phyloP scores from a whole-genome alignment of 2,329 filamentous ascomycete genomes.

The Ascosphaera acerosa region DNA sequence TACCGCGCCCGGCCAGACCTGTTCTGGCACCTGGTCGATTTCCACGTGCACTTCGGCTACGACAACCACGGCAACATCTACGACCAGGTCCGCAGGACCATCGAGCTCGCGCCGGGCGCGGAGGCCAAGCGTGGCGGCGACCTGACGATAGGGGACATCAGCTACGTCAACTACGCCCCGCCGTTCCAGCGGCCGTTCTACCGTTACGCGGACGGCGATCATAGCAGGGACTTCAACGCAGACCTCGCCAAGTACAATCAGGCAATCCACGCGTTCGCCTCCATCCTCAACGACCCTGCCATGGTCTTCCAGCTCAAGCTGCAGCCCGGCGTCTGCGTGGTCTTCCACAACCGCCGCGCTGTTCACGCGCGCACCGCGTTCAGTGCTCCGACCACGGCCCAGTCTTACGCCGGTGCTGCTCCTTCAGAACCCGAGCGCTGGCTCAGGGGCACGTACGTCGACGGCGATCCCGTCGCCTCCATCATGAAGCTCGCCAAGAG shows the following conservation, averaged over 20 bases:
- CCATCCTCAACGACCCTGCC: constrained; percentile 28
- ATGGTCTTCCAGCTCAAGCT: constrained; percentile 47
- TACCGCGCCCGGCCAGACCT: constrained; percentile 1
- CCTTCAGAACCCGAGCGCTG: constrained; percentile 58
- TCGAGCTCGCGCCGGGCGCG: constrained; percentile 17
- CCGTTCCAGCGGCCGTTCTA: constrained; percentile 44
- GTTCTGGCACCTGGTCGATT: constrained; percentile 17
- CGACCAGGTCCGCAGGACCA: constrained; percentile 29
- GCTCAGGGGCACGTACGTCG: constrained; percentile 68
- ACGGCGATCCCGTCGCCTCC: constrained; percentile 34
- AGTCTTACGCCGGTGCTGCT: constrained; percentile 22
- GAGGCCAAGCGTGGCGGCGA: constrained; percentile 2
- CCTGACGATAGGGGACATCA: constrained; percentile 8
- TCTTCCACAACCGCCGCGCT: constrained; percentile 80
- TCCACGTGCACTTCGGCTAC: constrained; percentile 39
- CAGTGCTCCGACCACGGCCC: constrained; percentile 3
- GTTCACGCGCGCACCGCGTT: constrained; percentile 63
- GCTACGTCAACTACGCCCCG: constrained; percentile 43
- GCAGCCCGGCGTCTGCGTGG: constrained; percentile 58
- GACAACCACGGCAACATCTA: constrained; percentile 39
- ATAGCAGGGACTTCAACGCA: constrained; percentile 8
- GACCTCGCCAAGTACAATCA: neutral
- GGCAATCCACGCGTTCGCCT: constrained; percentile 25
- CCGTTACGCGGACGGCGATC: constrained; percentile 3
- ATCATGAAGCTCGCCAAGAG: constrained; percentile 18